phyloP scores from a whole-genome alignment of 345 rosid genomes.

The Linum lewisii region DNA sequence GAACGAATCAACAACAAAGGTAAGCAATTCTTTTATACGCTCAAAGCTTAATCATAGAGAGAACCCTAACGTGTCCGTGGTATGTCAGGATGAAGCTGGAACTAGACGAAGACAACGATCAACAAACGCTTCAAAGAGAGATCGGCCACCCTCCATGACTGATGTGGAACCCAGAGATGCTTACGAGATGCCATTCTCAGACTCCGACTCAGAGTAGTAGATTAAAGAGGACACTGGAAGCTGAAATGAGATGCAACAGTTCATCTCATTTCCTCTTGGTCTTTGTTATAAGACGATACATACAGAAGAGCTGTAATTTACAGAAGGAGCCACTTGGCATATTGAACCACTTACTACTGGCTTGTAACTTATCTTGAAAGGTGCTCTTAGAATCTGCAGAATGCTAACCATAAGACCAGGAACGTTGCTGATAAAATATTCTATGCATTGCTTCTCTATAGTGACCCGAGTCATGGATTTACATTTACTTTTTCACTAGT shows the following conservation, averaged over 20 bases:
- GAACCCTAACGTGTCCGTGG: constrained; percentile 14
- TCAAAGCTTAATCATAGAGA: neutral
- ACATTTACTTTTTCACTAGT: too few relatives aligned
- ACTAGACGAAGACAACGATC: constrained; percentile 19
- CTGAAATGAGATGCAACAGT: neutral
- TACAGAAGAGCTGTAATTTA: neutral
- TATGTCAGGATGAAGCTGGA: constrained; percentile 37
- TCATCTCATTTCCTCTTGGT: neutral
- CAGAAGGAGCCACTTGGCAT: too few relatives aligned
- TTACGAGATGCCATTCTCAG: constrained; percentile 51
- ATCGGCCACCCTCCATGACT: constrained; percentile 52
- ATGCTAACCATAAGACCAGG: too few relatives aligned
- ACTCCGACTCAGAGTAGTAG: constrained; percentile 51
- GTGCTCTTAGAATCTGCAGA: too few relatives aligned
- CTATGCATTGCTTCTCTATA: too few relatives aligned
- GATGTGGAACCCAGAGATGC: constrained; percentile 65
- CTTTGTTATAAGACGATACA: neutral
- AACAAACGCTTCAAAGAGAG: constrained; percentile 26
- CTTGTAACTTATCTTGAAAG: neutral
- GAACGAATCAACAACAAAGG: constrained; percentile 30
- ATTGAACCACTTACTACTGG: too few relatives aligned
- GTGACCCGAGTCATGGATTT: too few relatives aligned
- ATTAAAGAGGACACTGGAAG: neutral
- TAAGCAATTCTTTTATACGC: constrained; percentile 10
- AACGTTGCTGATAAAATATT: too few relatives aligned